phyloP scores from a whole-genome alignment of 176 grass and related monocot genomes.

The Zoysia pacifica region DNA sequence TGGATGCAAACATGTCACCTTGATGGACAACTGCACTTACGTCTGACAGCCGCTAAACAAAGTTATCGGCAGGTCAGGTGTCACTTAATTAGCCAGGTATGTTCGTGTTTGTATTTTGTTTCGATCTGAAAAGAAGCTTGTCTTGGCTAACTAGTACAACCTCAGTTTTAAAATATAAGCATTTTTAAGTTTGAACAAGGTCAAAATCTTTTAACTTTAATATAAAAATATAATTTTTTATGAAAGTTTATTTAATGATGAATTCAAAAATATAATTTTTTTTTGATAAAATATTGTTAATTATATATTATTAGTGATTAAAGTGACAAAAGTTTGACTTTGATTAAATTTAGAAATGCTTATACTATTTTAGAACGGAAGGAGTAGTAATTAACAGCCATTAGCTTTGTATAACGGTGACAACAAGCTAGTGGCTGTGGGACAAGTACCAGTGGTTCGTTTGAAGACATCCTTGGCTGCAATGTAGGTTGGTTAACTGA shows the following conservation, averaged over 20 bases:
- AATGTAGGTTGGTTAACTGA: constrained; percentile 19
- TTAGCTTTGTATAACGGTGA: constrained; percentile 12
- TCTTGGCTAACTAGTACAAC: neutral
- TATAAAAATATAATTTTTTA: no score
- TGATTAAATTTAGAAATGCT: no score
- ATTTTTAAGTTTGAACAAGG: no score
- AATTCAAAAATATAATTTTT: no score
- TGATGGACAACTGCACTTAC: constrained; percentile 12
- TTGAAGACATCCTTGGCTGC: constrained; percentile 22
- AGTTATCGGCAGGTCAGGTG: constrained; percentile 8
- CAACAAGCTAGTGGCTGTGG: neutral
- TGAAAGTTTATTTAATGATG: no score
- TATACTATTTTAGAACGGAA: no score
- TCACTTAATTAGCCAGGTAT: neutral
- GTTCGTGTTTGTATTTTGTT: constrained; percentile 2
- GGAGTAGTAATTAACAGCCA: neutral
- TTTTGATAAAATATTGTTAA: no score
- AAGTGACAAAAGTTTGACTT: no score
- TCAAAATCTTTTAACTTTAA: no score
- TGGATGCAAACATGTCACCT: constrained; percentile 31
- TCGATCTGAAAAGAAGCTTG: constrained; percentile 7
- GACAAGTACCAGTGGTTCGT: constrained; percentile 11
- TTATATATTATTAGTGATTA: no score
- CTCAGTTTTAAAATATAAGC: no score
- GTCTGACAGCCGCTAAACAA: constrained; percentile 11